Evolutionary conservation across 108 stramenopile species (phyloP), one percentile per base, ranked within the genome.

Genomic region (Cylindrotheca closterium): DNA sequence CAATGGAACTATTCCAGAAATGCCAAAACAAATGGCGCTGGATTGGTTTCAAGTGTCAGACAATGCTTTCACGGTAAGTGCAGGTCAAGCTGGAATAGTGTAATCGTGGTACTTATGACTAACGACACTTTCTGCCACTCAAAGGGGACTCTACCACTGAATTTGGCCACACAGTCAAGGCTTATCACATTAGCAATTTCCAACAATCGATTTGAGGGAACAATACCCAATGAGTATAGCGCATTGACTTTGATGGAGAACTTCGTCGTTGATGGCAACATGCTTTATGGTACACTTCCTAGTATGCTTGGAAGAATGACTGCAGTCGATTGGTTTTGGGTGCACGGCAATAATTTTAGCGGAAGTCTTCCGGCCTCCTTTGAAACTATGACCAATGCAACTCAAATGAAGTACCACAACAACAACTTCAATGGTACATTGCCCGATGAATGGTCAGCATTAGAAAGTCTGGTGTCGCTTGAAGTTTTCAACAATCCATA

Each of bases 151-250:
- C 15, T 42, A 15, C 37, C 37, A 10, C 37, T 7, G 37, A 42
- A 42, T 42, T 42, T 42, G 37, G 37, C 37, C 10, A 15, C 37
- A 42, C 37, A 42, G 21, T 42, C 52, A 33, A 55, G 51, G 24
- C 57, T 80, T 51, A 45, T 70, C 50, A 66, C 71, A 56, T 64
- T 81, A 61, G 51, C 71, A 34, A 24, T 91, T n/a, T 61, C 67
- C 30, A 82, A 80, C 51, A 91, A 91, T 53, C 53, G 59, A 23
- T 71, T 91, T 37, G 58, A 67, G 60, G 70, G 87, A 18, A 54
- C 42, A 2, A 47, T 82, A 30, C 77, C 81, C 22, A 56, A 42
- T 10, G 10, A 42, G 15, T 42, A 10, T 15, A 15, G 37, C 7
- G 37, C 37, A 7, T 42, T 42, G 15, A 42, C 37, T 10, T 42